Evolutionary conservation across 2,329 filamentous ascomycete species (phyloP).

Genomic region (Coniochaeta ligniaria): DNA sequence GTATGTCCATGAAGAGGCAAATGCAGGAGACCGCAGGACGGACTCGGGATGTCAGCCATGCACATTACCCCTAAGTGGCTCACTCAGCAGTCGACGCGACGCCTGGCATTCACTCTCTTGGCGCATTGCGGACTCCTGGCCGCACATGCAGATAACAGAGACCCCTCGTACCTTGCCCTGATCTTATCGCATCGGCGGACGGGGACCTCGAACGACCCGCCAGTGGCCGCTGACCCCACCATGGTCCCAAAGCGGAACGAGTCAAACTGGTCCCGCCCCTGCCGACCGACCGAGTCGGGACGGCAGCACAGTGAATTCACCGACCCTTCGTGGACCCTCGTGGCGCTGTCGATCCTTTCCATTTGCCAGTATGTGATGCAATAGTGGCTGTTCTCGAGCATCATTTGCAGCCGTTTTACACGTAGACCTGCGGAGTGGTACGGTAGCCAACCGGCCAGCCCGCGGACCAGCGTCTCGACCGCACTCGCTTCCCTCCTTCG

Average conservation of each 20-base stretch:
- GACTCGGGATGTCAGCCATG: no score
- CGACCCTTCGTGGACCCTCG: no score
- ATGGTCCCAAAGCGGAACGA: not conserved
- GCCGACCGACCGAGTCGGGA: not conserved
- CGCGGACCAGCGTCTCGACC: not conserved
- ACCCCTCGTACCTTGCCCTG: no score
- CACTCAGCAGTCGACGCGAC: no score
- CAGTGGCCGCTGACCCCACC: not conserved
- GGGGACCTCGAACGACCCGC: not conserved
- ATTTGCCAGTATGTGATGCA: not conserved
- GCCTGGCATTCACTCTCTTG: no score
- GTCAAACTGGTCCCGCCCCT: not conserved
- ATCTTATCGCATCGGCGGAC: not conserved
- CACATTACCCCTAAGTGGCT: no score
- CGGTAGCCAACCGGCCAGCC: not conserved
- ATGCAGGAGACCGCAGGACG: no score
- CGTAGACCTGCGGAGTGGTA: not conserved
- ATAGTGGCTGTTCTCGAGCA: not conserved
- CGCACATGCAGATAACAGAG: not conserved
- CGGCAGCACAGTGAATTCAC: not conserved
- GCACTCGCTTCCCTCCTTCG: not conserved
- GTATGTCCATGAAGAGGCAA: no score
- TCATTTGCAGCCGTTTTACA: not conserved
- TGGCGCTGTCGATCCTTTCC: not conserved
- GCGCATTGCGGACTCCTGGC: not conserved